Evolutionary conservation across 2,329 filamentous ascomycete genomes (phyloP), one percentile per base, ranked within the genome.

Genomic region (Cladosporium sp.): DNA sequence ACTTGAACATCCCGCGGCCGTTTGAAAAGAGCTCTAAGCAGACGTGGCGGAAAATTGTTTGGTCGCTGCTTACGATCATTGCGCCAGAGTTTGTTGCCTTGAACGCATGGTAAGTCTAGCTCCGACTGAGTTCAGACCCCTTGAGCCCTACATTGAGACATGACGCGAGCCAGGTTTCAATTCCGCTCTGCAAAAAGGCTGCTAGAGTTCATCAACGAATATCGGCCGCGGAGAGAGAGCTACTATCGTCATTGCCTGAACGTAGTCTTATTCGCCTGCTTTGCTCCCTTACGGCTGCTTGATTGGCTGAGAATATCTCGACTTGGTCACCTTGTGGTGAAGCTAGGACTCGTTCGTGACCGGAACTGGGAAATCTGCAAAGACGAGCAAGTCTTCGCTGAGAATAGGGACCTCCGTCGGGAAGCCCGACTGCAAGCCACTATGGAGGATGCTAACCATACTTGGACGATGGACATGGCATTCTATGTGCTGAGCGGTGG

Each of bases 1-100:
- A 65, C 19, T 47, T 65, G 28, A 65, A 65, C 30, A 15, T 64
- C 2, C 62, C 62, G 1, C 11, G 20, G 4, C 40, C 40, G 3
- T 45, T 22, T 22, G 54, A 57, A 28, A 61, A 58, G 40, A 17
- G n/a, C 2, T 47, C n/a, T 15, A 30, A n/a, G 36, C 63, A 64
- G 22, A 59, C 14, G 0, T 60, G 42, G 22, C 47, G 51, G 7
- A 62, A 55, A 40, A 6, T 52, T 2, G 51, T 51, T 4, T 65
- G 61, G 62, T 15, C 58, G 2, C 5, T 60, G 5, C 6, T 63
- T 6, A 59, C 38, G 5, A 25, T 65, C n/a, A 37, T 64, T n/a
- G 62, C 55, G 15, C 62, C 61, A n/a, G 60, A 63, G 19, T 17
- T 63, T 5, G 54, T 56, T 3, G 60, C 39, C 15, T 36, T 30